A percentile compares a stretch with the other conserved stretches of the same genome.
Conservation (phyloP, 2,329 filamentous ascomycete species). For the Atkinsonella hypoxylon region DNA sequence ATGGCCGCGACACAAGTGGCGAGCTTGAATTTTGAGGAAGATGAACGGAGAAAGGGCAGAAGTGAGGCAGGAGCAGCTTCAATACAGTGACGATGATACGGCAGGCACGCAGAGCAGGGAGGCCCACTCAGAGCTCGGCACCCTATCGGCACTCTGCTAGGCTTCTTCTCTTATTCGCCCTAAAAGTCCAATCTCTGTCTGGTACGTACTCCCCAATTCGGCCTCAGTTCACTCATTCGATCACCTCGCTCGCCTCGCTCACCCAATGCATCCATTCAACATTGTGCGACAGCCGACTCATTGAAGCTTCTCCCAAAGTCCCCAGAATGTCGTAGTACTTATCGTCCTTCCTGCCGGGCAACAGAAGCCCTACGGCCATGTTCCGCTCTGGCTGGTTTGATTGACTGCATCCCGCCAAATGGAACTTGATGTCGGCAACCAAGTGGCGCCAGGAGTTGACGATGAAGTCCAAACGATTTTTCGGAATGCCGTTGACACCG, state of each 20-base stretch:
- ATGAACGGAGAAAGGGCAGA: neutral
- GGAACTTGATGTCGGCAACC: slow-evolving; percentile 28
- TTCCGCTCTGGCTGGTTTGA: slow-evolving; percentile 18
- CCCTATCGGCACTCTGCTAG: neutral
- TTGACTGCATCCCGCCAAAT: slow-evolving; percentile 14
- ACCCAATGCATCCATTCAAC: slow-evolving; percentile 18
- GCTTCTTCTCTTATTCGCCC: too few relatives aligned
- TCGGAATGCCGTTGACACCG: slow-evolving; percentile 28
- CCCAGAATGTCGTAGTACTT: slow-evolving; percentile 19
- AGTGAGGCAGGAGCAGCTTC: neutral
- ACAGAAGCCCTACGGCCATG: slow-evolving; percentile 19
- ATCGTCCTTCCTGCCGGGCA: slow-evolving; percentile 17
- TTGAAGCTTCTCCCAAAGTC: slow-evolving; percentile 18
- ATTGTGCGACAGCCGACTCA: slow-evolving; percentile 16
- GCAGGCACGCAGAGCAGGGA: neutral
- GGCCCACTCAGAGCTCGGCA: too few relatives aligned
- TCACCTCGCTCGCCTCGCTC: slow-evolving; percentile 8
- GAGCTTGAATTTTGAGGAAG: neutral
- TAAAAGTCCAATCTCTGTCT: too few relatives aligned
- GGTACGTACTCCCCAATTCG: neutral
- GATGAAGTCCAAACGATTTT: slow-evolving; percentile 25
- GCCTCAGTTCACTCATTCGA: slow-evolving; percentile 1
- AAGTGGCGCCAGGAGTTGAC: slow-evolving; percentile 35
- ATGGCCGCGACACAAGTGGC: neutral
- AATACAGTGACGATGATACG: neutral